Evolutionary conservation across 176 grass and related monocot species (phyloP), one percentile per base, ranked within the genome.

Genomic region (Oryza glumipatula): DNA sequence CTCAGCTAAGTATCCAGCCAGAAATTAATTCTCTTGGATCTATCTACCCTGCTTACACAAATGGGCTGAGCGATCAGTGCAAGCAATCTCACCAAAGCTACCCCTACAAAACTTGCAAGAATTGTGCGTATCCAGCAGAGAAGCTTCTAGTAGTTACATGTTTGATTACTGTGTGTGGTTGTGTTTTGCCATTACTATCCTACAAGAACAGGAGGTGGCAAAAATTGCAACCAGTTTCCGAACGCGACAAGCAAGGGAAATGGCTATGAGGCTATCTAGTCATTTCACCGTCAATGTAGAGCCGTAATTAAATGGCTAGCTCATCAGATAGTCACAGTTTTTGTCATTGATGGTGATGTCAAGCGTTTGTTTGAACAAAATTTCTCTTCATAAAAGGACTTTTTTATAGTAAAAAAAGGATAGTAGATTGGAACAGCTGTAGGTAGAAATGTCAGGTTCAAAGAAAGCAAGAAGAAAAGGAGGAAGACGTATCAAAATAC

Each of bases 211-310:
- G 3, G 23, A 74, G 14, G 4, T 16, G 45, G 67, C 79, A 48
- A 68, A 23, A 72, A 22, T 8, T 9, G 32, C 6, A 60, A 43
- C 12, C 35, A 45, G 56, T 73, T 14, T 78, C 38, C 44, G 77
- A 82, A 78, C 79, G 73, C 9, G 33, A 38, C 24, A 90, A 78
- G 88, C 78, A 84, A 86, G 4, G 13, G 15, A 11, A 9, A 63
- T 63, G 19, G 58, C 19, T 63, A 63, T 63, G 23, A 23, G 19
- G 58, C 19, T 63, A 63, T 63, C n/a, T 63, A 63, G 58, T 63
- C n/a, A 61, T 61, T 61, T 61, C 8, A 63, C 3, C 58, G n/a
- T n/a, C 56, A 10, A 23, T 23, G 41, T 36, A 32, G 60, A 72
- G 68, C 38, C 84, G 88, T 90, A 68, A n/a, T 4, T 39, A 6